Percentiles rank a stretch among this genome's conserved stretches.
Conservation (phyloP, 148 eudicot species). For the Talinum fruticosum region DNA sequence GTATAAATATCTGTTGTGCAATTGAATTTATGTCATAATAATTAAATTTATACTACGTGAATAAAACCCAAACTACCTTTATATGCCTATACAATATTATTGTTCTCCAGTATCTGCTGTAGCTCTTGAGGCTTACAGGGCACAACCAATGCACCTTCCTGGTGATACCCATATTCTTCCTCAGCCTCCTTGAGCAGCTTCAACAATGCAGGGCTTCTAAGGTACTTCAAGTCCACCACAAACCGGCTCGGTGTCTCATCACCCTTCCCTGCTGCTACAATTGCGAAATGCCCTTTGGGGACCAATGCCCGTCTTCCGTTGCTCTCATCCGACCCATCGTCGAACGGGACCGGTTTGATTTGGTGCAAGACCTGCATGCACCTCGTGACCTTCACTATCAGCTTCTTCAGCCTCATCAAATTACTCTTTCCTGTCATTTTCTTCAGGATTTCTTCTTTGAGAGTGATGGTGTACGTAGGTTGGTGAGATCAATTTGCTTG, state of each 20-base stretch:
- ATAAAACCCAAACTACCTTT: not conserved
- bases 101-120: slow-evolving; percentile 27
- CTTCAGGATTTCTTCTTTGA: not conserved
- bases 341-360: slow-evolving; percentile 3
- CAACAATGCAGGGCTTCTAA: slow-evolving; percentile 40
- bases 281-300: slow-evolving; percentile 38
- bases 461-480: not conserved
- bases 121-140: slow-evolving; percentile 44
- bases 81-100: not conserved
- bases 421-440: slow-evolving; percentile 2
- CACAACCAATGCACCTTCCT: slow-evolving; percentile 38
- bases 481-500: not conserved
- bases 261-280: slow-evolving; percentile 23
- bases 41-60: too few species aligned
- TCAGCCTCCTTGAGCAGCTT: slow-evolving; percentile 38
- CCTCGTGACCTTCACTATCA: not conserved
- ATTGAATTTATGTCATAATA: too few species aligned
- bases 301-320: slow-evolving; percentile 13
- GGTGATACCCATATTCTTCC: slow-evolving; percentile 42
- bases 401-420: slow-evolving; percentile 1
- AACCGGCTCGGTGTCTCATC: slow-evolving; percentile 32
- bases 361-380: not conserved
- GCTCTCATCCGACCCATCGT: not conserved
- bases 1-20: too few species aligned
- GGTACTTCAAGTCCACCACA: slow-evolving; percentile 28